A percentile compares a stretch with the other conserved stretches of the same genome.
Conservation (phyloP, 2,329 filamentous ascomycete species). For the Sporothrix phasma region DNA sequence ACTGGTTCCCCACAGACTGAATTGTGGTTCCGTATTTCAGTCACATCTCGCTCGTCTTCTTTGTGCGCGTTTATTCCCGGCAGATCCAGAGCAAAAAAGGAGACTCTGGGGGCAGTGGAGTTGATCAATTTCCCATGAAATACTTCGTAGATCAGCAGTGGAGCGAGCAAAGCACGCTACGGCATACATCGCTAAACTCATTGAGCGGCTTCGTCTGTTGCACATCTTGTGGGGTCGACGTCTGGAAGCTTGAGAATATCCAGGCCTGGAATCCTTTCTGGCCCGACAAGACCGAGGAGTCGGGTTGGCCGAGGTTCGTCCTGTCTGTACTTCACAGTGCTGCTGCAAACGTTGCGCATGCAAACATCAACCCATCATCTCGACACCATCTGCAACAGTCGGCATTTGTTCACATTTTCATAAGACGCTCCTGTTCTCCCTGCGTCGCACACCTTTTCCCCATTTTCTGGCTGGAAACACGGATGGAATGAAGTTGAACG, state of each 20-base stretch:
- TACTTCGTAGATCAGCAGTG: conserved; percentile 6
- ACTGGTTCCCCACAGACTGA: not conserved
- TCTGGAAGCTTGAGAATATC: not conserved
- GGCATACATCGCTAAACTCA: not conserved
- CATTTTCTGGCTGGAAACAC: no score
- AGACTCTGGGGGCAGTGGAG: not conserved
- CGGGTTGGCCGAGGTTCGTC: not conserved
- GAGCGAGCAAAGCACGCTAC: not conserved
- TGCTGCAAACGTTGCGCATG: not conserved
- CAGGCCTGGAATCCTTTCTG: not conserved
- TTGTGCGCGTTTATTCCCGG: not conserved
- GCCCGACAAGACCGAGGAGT: no score
- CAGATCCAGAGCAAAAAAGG: not conserved
- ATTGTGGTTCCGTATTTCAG: not conserved
- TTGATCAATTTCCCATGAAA: conserved; percentile 5
- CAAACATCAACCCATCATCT: not conserved
- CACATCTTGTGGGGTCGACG: not conserved
- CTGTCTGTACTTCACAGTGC: not conserved
- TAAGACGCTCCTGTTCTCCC: not conserved
- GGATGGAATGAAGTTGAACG: no score
- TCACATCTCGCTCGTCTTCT: not conserved
- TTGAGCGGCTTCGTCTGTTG: not conserved
- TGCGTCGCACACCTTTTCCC: not conserved
- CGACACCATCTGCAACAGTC: not conserved
- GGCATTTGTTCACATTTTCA: not conserved